These are phyloP conservation scores for Dactylellina sp. DNA, from an alignment of 2,329 filamentous ascomycete genomes.

Conservation along the genomic window DNA sequence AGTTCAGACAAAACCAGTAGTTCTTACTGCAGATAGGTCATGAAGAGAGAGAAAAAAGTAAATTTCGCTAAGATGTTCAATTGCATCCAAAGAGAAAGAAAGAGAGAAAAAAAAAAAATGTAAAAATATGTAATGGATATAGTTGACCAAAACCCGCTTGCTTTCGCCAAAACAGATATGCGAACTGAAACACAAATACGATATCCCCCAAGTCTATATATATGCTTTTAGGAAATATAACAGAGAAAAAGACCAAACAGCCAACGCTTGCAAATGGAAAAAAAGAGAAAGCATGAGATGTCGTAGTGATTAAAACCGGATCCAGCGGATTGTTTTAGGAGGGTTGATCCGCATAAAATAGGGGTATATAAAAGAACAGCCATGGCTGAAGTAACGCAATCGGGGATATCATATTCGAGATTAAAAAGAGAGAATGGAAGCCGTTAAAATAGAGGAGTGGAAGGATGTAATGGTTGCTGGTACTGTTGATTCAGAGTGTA, in stretches of 20 bases:
- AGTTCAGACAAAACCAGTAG: conserved; percentile 12
- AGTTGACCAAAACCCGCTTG: conserved; percentile 32
- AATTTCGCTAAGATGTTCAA: conserved; percentile 38
- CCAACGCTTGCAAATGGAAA: conserved; percentile 47
- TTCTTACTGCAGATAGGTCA: conserved; percentile 1
- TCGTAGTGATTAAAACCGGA: conserved; percentile 55
- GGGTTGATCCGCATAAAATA: conserved; percentile 40
- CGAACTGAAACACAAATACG: conserved; percentile 42
- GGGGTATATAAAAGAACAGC: conserved; percentile 49
- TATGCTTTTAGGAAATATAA: conserved; percentile 55
- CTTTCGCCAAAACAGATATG: conserved; percentile 42
- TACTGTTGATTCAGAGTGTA: background rate
- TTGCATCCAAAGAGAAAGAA: conserved; percentile 34
- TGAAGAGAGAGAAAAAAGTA: conserved; percentile 1
- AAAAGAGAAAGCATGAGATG: conserved; percentile 23
- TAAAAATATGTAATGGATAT: conserved; percentile 10
- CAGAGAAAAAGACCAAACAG: conserved; percentile 26
- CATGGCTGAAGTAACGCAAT: conserved; percentile 40
- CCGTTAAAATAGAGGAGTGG: conserved; percentile 22
- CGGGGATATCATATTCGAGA: conserved; percentile 55
- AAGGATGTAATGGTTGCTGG: conserved; percentile 5
- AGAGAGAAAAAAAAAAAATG: conserved; percentile 25
- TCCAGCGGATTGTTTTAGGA: conserved; percentile 54
- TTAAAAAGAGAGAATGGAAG: conserved; percentile 18
- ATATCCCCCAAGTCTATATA: conserved; percentile 58